Base-by-base conservation (phyloP, 192 early-diverging fungal genomes). In the Gigaspora rosea region DNA sequence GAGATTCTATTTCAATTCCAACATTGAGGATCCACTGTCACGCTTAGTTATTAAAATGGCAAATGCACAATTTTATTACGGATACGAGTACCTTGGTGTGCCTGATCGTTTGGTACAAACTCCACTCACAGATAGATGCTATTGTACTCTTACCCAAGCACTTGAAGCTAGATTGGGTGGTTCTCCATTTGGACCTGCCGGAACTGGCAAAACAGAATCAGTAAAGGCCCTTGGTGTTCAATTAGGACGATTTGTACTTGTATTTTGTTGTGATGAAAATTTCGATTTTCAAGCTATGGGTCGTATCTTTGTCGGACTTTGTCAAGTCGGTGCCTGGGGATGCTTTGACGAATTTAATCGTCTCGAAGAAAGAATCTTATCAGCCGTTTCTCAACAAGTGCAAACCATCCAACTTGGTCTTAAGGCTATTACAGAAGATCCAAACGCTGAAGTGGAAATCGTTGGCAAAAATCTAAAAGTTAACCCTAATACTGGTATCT, bases 201-300 rank as follows among this genome's bases (percentile, higher is more conserved):
- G 97, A 71, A 99, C 98, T 0, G 98, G 98, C 71, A 99, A 99
- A 84, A 99, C 97, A 2, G 98, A 99, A 83, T 95, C 94, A 15
- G 97, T 98, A 74, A 99, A 99, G 82, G 96, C 98, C 0, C 85
- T 99, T 77, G 98, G 96, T 77, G 74, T 76, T 49, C 58, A 66
- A 75, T 87, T 99, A 22, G 98, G 98, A 10, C 90, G 97, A 33
- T 97, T 98, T 82, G 94, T 95, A 33, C 94, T 99, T 71, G 98
- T 99, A 47, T 99, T 99, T 81, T 99, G 98, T 86, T 99, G 98
- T 85, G 98, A 99, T 80, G 98, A 99, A 86, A 98, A 94, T 78
- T 99, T 99, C 87, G 98, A 99, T 84, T 99, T 99, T 88, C 96
- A 98, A 81, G 97, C 98, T 36, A 98, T 99, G 96, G 98, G 98